Conservation (phyloP, 306 rosid species). For the Fragaria nilgerrensis region DNA sequence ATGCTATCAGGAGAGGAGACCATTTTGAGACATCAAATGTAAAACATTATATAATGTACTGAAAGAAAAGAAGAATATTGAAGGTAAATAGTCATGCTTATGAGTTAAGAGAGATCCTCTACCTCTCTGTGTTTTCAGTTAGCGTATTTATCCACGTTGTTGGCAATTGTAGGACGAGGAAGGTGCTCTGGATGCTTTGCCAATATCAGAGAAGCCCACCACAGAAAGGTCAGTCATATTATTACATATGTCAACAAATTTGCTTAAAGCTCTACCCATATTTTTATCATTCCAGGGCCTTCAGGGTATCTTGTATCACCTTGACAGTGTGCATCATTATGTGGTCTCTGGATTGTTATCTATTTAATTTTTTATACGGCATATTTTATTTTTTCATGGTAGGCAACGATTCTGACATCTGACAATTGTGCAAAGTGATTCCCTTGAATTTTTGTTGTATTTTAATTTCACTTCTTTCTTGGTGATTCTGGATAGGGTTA, state of each 20-base stretch:
- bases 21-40: constrained; percentile 13
- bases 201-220: not conserved
- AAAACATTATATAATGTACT: constrained; percentile 10
- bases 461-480: not conserved
- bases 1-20: constrained; percentile 9
- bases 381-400: not conserved
- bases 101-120: constrained; percentile 35
- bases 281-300: not conserved
- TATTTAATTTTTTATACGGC: not conserved
- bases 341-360: not conserved
- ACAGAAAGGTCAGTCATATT: constrained; percentile 9
- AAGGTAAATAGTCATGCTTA: constrained; percentile 20
- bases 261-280: not conserved
- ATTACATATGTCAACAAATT: not conserved
- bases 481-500: not conserved
- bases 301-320: not conserved
- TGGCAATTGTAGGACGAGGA: constrained; percentile 7
- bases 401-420: not conserved
- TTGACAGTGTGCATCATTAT: not conserved
- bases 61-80: constrained; percentile 28
- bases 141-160: not conserved
- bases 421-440: not conserved
- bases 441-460: not conserved
- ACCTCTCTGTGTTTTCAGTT: constrained; percentile 13
- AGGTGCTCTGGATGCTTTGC: not conserved